phyloP scores from a whole-genome alignment of 495 filamentous ascomycete species.

The Hypoxylon rickii region DNA sequence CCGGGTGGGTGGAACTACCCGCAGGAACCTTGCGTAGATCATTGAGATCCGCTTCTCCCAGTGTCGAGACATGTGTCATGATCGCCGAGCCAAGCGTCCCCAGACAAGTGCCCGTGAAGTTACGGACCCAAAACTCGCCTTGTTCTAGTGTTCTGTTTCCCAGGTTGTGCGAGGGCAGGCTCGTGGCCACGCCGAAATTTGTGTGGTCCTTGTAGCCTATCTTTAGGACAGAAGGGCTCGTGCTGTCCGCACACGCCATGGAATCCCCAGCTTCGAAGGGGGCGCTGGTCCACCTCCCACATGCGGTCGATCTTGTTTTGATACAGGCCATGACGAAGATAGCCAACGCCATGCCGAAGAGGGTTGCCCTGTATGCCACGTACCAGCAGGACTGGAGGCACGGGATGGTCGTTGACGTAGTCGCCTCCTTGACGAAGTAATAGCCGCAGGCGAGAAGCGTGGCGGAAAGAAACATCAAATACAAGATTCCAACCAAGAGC shows the following conservation, averaged over 20 bases:
- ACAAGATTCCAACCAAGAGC: constrained; percentile 16
- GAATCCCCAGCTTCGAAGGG: constrained; percentile 4
- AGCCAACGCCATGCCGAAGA: constrained; percentile 10
- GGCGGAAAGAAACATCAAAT: constrained; percentile 15
- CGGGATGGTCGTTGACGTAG: constrained; percentile 20
- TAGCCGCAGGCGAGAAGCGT: constrained; percentile 2
- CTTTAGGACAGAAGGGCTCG: constrained; percentile 1
- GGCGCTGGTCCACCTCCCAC: constrained; percentile 25
- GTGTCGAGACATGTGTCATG: background rate
- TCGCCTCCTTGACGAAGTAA: constrained; percentile 13
- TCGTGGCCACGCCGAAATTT: constrained; percentile 2
- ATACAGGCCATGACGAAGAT: constrained; percentile 18
- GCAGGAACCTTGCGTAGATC: background rate
- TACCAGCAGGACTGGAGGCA: constrained; percentile 27
- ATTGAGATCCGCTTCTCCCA: background rate
- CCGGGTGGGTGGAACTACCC: background rate
- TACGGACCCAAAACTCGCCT: constrained; percentile 10
- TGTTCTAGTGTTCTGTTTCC: constrained; percentile 1
- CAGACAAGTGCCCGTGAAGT: constrained; percentile 10
- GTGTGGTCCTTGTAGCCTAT: background rate
- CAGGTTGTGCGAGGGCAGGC: background rate
- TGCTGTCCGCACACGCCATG: background rate
- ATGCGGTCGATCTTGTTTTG: constrained; percentile 20
- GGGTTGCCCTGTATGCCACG: constrained; percentile 18
- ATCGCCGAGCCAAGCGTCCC: background rate